A percentile compares a stretch with the other conserved stretches of the same genome.
Conservation (phyloP, 1,284 basidiomycete genomes). For the Coniferiporia sulphurascens region DNA sequence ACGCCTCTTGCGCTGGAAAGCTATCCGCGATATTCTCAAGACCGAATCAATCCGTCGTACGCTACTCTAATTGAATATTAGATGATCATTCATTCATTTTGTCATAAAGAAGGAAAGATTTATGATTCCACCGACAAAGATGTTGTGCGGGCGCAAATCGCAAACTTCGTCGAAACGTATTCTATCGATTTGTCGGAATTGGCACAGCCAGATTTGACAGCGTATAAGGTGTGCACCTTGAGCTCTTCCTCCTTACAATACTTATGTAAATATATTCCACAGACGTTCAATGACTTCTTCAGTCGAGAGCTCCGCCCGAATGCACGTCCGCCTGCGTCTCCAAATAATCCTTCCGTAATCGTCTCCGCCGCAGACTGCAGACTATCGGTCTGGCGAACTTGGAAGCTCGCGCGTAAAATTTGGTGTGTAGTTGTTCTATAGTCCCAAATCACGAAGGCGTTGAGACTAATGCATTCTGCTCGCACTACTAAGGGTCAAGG, state of each 20-base stretch:
- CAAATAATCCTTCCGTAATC: conserved; percentile 36
- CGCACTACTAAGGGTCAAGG: conserved; percentile 40
- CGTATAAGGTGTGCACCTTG: conserved; percentile 28
- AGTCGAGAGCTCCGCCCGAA: conserved; percentile 40
- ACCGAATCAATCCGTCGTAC: conserved; percentile 42
- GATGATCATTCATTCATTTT: neutral
- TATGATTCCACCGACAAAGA: conserved; percentile 23
- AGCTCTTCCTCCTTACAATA: neutral
- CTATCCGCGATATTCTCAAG: conserved; percentile 36
- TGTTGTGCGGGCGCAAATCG: conserved; percentile 33
- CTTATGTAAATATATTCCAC: conserved; percentile 8
- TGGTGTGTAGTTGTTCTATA: conserved; percentile 29
- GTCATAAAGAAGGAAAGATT: conserved; percentile 25
- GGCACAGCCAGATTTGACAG: conserved; percentile 35
- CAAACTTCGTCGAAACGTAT: conserved; percentile 46
- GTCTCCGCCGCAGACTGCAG: conserved; percentile 49
- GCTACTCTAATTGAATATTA: conserved; percentile 11
- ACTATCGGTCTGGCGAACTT: conserved; percentile 40
- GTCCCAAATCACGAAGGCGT: neutral
- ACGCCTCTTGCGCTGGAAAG: conserved; percentile 34
- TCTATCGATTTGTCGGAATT: conserved; percentile 41
- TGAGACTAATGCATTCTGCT: neutral
- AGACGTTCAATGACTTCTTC: conserved; percentile 58
- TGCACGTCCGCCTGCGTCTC: conserved; percentile 42
- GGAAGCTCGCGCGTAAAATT: conserved; percentile 40